phyloP scores from a whole-genome alignment of 2,329 filamentous ascomycete species.

The Ophiostoma australiae region DNA sequence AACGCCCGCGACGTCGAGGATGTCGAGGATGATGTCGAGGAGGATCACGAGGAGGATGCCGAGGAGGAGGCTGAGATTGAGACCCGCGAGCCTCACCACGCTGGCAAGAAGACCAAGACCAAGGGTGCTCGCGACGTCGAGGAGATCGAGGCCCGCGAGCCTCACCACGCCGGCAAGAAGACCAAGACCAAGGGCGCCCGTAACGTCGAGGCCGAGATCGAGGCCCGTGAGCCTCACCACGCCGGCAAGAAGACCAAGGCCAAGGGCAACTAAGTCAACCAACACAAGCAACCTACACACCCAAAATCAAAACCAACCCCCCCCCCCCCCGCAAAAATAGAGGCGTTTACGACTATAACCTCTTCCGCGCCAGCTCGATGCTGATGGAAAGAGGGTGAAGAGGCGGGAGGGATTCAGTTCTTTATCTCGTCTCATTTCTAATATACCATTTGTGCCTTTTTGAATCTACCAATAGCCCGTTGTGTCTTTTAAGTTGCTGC shows the following conservation, averaged over 20 bases:
- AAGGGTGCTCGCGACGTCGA: background rate
- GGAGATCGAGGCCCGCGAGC: background rate
- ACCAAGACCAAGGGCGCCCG: background rate
- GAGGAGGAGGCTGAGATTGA: conserved; percentile 10
- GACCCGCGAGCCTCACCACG: conserved; percentile 29
- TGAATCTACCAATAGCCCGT: background rate
- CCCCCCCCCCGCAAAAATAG: background rate
- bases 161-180: conserved; percentile 21
- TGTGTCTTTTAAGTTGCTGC: background rate
- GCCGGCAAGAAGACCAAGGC: conserved; percentile 27
- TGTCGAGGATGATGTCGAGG: conserved; percentile 19
- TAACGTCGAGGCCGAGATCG: background rate
- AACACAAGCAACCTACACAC: background rate
- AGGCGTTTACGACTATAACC: conserved; percentile 5
- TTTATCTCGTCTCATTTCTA: background rate
- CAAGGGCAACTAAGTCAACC: conserved; percentile 3
- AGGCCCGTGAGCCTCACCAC: conserved; percentile 28
- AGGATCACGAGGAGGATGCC: conserved; percentile 14
- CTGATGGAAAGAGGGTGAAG: background rate
- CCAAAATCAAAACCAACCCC: background rate
- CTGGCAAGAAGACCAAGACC: conserved; percentile 28
- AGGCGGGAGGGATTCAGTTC: background rate
- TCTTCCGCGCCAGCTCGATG: background rate
- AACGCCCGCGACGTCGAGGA: conserved; percentile 19
- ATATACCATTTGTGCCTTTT: conserved; percentile 6